Base-by-base conservation (phyloP, 1,284 basidiomycete genomes). In the Ceratobasidium sp. region DNA sequence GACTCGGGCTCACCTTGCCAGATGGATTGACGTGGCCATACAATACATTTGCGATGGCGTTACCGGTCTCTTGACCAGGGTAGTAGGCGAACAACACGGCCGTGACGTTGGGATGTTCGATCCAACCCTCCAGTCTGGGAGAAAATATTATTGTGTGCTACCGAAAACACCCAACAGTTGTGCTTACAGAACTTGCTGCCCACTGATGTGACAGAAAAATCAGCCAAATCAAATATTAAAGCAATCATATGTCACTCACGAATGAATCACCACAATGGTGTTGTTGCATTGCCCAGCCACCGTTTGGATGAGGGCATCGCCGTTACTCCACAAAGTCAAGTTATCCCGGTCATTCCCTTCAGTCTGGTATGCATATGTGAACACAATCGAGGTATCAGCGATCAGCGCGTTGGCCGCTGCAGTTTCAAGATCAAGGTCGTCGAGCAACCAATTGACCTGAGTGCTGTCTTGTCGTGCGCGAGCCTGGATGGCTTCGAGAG, bases 341-440 rank as follows among this genome's bases (percentile, higher is more conserved):
- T 95, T 94, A 77, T 92, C 92, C 48, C 92, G 84, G 80, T 96
- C 93, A 63, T 91, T 92, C 13, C 81, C 85, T 80, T 94, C 93
- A 4, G 92, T 92, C 29, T 91, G 92, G 80, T 93, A 89, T 0
- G 89, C 84, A 77, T 88, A 88, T 76, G 92, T 84, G 80, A 93
- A 92, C 1, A 94, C 92, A 48, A 95, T 81, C 0, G 90, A 90
- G 1, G 88, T 89, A 16, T 89, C 88, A 49, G 86, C 84, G 46
- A 84, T 81, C 0, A 80, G 79, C 0, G 88, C 91, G 51, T 87
- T 83, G 48, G 81, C 83, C 19, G 34, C 41, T 13, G 74, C 66
- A 14, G 59, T 66, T 2, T 65, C 66, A 22, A 76, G 48, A 31
- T 74, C 66, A 16, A 72, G 59, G 41, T 74, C 72, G 72, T 74